Percentiles rank a stretch among this genome's conserved stretches.
phyloP scores from a whole-genome alignment of 2,329 filamentous ascomycete species.

The Cyanodermella asteris region DNA sequence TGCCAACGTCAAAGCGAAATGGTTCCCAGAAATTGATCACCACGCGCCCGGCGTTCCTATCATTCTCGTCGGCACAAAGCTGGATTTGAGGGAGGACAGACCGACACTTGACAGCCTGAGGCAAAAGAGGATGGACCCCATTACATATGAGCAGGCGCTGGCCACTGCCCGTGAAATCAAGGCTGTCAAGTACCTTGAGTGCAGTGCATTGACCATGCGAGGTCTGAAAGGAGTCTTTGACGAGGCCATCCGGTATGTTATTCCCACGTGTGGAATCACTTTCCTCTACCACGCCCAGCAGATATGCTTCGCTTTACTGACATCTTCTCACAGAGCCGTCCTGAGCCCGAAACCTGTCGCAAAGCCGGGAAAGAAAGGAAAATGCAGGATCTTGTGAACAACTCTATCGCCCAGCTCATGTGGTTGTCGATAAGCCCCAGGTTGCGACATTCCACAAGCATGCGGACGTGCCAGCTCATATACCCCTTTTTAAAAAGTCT shows the following conservation, averaged over 20 bases:
- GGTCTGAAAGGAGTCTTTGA: slow-evolving; percentile 98
- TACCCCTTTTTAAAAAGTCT: too few species aligned
- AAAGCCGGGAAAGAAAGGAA: slow-evolving; percentile 21
- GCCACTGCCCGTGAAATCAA: slow-evolving; percentile 81
- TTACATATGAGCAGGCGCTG: slow-evolving; percentile 80
- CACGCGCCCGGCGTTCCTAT: slow-evolving; percentile 90
- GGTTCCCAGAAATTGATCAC: slow-evolving; percentile 94
- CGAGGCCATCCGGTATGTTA: slow-evolving; percentile 76
- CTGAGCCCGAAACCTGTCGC: slow-evolving; percentile 23
- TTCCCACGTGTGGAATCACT: not conserved
- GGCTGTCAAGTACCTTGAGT: slow-evolving; percentile 94
- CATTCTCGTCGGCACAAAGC: slow-evolving; percentile 90
- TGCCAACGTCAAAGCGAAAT: slow-evolving; percentile 98
- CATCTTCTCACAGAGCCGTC: slow-evolving; percentile 17
- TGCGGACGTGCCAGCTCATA: too few species aligned
- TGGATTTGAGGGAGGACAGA: slow-evolving; percentile 80
- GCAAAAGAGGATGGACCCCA: slow-evolving; percentile 90
- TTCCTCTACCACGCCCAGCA: slow-evolving; percentile 1
- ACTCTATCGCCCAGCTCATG: too few species aligned
- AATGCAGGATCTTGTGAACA: too few species aligned
- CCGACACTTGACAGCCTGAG: slow-evolving; percentile 61
- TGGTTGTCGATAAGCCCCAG: too few species aligned
- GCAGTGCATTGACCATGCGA: slow-evolving; percentile 85
- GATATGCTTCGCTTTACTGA: not conserved
- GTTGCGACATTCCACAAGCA: too few species aligned